Base-by-base conservation (phyloP, 2,329 filamentous ascomycete genomes). In the Alternaria triticina region DNA sequence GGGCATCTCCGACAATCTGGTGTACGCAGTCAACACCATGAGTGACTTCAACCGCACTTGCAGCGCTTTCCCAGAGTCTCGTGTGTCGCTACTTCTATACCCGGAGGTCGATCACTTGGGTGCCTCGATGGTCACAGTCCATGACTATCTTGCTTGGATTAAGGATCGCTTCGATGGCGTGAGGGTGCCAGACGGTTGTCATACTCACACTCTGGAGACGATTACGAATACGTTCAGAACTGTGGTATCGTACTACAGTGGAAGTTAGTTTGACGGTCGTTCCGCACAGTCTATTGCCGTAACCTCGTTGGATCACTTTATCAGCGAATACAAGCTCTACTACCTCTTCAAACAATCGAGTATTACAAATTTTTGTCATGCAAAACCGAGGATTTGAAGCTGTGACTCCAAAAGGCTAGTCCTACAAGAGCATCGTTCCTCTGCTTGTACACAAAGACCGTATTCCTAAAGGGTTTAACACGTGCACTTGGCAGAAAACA, bases 241-340 rank as follows among this genome's bases (percentile, higher is more conserved):
- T 36, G 2, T 1, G 33, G 33, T 36, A 5, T 36, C 33, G 1
- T 36, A 36, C 33, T 36, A 36, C 33, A 36, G 15, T 36, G 33
- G 33, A 36, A 36, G 15, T n/a, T 36, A n/a, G 13, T 36, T 36
- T 9, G 2, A 36, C 7, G 5, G 7, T 36, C 13, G 4, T n/a
- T 15, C 7, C 15, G 33, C 33, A n/a, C 4, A n/a, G 13, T 36
- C 15, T 36, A 3, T n/a, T 3, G 4, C 33, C 15, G 0, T n/a
- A 9, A 5, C 2, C 0, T 13, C 15, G 33, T n/a, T 36, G 33
- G 0, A 36, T 36, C 1, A 15, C 6, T 36, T 10, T 9, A 0
- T n/a, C 5, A 10, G 33, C 4, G 15, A 36, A 4, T 36, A n/a
- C 7, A n/a, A n/a, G 7, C 33, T 5, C 15, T 10, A 36, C 4